Percentiles rank a stretch among this genome's conserved stretches.
These are phyloP conservation scores for Phialemonium atrogriseum DNA, from an alignment of 2,329 filamentous ascomycete genomes.

Conservation along the genomic window DNA sequence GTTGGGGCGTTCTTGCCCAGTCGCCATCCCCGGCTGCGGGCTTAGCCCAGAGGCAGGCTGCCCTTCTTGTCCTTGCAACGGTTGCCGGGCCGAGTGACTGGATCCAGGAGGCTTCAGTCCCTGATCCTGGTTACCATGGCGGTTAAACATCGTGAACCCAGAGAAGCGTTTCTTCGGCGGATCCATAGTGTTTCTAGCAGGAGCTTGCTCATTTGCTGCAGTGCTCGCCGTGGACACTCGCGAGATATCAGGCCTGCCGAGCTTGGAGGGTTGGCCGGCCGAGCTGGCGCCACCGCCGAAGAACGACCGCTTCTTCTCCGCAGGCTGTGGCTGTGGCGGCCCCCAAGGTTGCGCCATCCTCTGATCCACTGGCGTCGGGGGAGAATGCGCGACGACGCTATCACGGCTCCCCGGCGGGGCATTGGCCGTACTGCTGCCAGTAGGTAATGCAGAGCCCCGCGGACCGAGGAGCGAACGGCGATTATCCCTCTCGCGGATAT, in stretches of 20 bases:
- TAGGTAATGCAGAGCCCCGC: constrained; percentile 11
- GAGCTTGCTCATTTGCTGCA: no score
- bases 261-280: neutral
- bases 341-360: constrained; percentile 1
- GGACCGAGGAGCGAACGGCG: constrained; percentile 31
- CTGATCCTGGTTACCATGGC: constrained; percentile 12
- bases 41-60: neutral
- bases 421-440: no score
- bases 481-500: constrained; percentile 24
- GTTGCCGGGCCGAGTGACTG: constrained; percentile 11
- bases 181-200: constrained; percentile 18
- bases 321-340: constrained; percentile 12
- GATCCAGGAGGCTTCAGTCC: constrained; percentile 9
- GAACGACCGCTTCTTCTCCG: constrained; percentile 31
- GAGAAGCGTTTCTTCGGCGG: constrained; percentile 40
- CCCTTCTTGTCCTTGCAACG: constrained; percentile 6
- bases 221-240: constrained; percentile 1
- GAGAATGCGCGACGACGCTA: constrained; percentile 13
- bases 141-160: constrained; percentile 22
- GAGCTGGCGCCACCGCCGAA: constrained; percentile 19
- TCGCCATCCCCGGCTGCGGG: constrained; percentile 1
- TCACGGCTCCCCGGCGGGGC: constrained; percentile 20
- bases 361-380: no score
- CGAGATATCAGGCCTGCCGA: neutral
- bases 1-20: neutral